Conservation (phyloP, 2,329 filamentous ascomycete species). For the Monilinia fructigena region DNA sequence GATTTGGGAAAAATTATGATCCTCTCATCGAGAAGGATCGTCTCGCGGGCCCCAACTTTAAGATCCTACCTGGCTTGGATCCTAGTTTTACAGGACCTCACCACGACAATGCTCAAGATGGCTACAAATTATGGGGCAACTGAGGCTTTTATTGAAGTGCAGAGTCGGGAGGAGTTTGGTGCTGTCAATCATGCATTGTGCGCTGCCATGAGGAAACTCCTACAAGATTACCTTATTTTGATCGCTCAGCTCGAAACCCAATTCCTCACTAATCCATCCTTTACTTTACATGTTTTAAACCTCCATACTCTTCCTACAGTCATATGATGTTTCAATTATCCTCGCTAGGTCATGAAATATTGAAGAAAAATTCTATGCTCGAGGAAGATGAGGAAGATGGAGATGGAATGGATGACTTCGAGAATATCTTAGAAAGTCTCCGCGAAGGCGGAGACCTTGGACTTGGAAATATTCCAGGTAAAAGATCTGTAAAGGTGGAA, state of each 20-base stretch:
- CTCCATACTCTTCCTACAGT: slow-evolving; percentile 84
- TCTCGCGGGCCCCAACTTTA: slow-evolving; percentile 77
- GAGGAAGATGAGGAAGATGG: slow-evolving; percentile 73
- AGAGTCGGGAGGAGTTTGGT: slow-evolving; percentile 89
- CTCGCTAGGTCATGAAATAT: slow-evolving; percentile 78
- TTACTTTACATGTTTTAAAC: slow-evolving; percentile 91
- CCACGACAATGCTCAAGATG: slow-evolving; percentile 86
- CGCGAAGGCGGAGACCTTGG: slow-evolving; percentile 81
- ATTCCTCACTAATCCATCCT: slow-evolving; percentile 80
- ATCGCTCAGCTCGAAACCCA: slow-evolving; percentile 93
- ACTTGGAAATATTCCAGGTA: slow-evolving; percentile 74
- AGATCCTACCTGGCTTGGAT: slow-evolving; percentile 78
- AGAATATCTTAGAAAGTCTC: slow-evolving; percentile 88
- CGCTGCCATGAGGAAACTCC: slow-evolving; percentile 84
- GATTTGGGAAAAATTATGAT: slow-evolving; percentile 79
- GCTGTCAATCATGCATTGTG: slow-evolving; percentile 94
- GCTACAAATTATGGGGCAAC: slow-evolving; percentile 90
- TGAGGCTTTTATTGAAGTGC: slow-evolving; percentile 89
- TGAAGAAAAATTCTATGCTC: slow-evolving; percentile 83
- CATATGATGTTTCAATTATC: slow-evolving; percentile 93
- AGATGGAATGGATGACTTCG: slow-evolving; percentile 70
- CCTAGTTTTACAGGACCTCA: slow-evolving; percentile 85
- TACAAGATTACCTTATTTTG: slow-evolving; percentile 92
- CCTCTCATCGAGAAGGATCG: slow-evolving; percentile 83
- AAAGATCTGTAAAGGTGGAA: slow-evolving; percentile 97